Evolutionary conservation across 805 yeast species (phyloP), one percentile per base, ranked within the genome.

Genomic region (Pichia cabralensis): DNA sequence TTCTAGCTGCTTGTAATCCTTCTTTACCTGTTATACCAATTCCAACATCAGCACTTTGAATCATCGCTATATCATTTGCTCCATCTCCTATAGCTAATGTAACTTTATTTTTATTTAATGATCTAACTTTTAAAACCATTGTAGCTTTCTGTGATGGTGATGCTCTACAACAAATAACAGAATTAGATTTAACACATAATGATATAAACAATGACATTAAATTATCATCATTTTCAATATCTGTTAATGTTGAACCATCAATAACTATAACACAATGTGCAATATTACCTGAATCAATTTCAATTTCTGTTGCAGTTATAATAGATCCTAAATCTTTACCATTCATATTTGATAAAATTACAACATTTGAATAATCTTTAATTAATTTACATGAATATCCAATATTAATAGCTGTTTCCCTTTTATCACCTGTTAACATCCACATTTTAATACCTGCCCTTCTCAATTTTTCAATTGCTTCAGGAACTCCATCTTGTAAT

Each of bases 1-100:
- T 71, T 47, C 98, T 67, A 0, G 98, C 95, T 0, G 98, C 98
- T 51, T 92, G 98, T 28, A 92, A 62, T 2, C 98, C 98, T 59
- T 92, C 98, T 47, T 80, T 82, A 24, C 98, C 99, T 1, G 97
- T 88, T 34, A 92, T 92, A 20, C 98, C 98, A 42, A 92, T 74
- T 20, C 99, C 99, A 36, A 92, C 85, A 57, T 92, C 97, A 0
- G 99, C 99, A 50, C 94, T 80, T 61, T 92, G 96, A 42, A 92
- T 92, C 99, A 92, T 92, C 1, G 99, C 97, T 53, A 92, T 88
- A 58, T 92, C 99, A 53, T 92, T 92, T 2, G 99, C 99, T 44
- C 99, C 99, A 60, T 92, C 99, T 7, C 99, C 99, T 52, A 92
- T 82, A 0, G 98, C 98, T 41, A 92, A 65, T 0, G 96, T 85